phyloP scores from a whole-genome alignment of 768 basidiomycete species.

The Mycena kentingensis region DNA sequence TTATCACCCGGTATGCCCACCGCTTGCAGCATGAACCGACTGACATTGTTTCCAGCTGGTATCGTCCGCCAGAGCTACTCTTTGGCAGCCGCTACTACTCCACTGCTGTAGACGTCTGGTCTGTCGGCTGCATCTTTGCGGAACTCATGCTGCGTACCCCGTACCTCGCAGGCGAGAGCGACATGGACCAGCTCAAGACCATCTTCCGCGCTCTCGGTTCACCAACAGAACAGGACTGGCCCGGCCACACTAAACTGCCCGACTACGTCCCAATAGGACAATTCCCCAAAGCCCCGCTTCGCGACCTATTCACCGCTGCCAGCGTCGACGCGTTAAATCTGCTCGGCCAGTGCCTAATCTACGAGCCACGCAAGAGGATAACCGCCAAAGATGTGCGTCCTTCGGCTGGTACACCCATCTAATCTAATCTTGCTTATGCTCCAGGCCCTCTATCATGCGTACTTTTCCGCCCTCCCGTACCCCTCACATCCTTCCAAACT shows the following conservation, averaged over 20 bases:
- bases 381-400: slow-evolving; percentile 71
- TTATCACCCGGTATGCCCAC: slow-evolving; percentile 80
- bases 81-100: slow-evolving; percentile 91
- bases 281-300: slow-evolving; percentile 79
- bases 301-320: slow-evolving; percentile 90
- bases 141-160: slow-evolving; percentile 96
- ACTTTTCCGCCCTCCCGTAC: slow-evolving; percentile 83
- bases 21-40: neutral
- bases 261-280: slow-evolving; percentile 87
- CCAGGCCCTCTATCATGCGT: slow-evolving; percentile 84
- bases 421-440: neutral
- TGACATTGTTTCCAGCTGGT: slow-evolving; percentile 69
- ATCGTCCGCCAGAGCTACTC: slow-evolving; percentile 93
- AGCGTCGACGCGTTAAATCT: slow-evolving; percentile 84
- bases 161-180: slow-evolving; percentile 92
- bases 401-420: neutral
- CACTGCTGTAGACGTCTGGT: slow-evolving; percentile 94
- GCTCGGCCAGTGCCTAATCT: slow-evolving; percentile 74
- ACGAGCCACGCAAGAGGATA: slow-evolving; percentile 84
- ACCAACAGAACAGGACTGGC: slow-evolving; percentile 97
- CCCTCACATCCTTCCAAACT: slow-evolving; percentile 89
- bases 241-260: slow-evolving; percentile 87
- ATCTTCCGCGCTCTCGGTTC: slow-evolving; percentile 94
- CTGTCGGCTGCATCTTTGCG: slow-evolving; percentile 96
- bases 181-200: slow-evolving; percentile 95